Base-by-base conservation (phyloP, 257 asterid species). In the Rehmannia glutinosa region DNA sequence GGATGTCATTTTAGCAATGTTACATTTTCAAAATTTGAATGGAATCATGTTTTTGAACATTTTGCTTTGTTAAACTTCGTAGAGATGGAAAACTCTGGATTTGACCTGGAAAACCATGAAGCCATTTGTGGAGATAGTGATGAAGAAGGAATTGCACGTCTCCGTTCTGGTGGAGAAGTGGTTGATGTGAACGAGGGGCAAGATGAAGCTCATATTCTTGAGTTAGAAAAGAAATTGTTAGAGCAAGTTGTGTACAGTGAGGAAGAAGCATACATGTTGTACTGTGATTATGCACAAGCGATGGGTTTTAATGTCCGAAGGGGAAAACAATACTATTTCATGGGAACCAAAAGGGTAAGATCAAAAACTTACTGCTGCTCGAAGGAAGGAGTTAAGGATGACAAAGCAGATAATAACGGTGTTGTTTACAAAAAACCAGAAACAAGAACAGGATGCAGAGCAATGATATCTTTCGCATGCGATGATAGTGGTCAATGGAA, bases 401-500 rank as follows among this genome's bases (percentile, higher is more conserved):
- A 83, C 43, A 81, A 81, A 67, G 43, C 77, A 27, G 86, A 81
- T 38, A 42, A 45, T 45, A 62, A 52, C 54, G 59, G 66, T 2
- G 65, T 74, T 32, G 78, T 83, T 65, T 79, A 60, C 73, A 84
- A 81, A 54, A 87, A 82, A 74, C 80, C 81, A 9, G 92, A 83
- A 65, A 80, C 89, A 7, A 81, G 95, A 60, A 87, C 95, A 39
- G 92, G 92, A 58, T 87, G 92, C 68, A 81, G 81, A 76, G 95
- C 95, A 47, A 84, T 74, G 89, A 83, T 87, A 73, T 77, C 86
- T 58, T 87, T 83, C 21, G 70, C 80, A 8, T 83, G 92, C 19
- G 85, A 79, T 56, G 80, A 78, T 53, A 64, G 66, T 47, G 90
- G 92, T 5, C 78, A 78, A 21, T 87, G 95, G 95, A 84, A 82